phyloP scores from a whole-genome alignment of 192 early-diverging fungal species.

The Coemansia aciculifera region DNA sequence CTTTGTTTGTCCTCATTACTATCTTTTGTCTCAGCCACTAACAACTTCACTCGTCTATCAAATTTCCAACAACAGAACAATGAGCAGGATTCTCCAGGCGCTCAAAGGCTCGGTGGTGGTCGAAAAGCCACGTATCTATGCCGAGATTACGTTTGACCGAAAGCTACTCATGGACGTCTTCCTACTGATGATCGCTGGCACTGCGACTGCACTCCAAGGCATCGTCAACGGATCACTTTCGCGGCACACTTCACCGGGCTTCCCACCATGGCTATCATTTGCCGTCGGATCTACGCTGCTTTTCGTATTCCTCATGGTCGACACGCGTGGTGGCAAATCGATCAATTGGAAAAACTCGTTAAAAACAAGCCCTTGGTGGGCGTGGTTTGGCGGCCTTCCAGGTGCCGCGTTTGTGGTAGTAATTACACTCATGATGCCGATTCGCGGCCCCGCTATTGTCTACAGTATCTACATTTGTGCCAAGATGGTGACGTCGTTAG shows the following conservation, averaged over 20 bases:
- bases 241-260: constrained; percentile 17
- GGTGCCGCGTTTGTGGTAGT: constrained; percentile 28
- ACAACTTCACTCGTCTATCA: not conserved
- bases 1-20: not conserved
- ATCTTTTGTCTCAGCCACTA: not conserved
- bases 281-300: constrained; percentile 18
- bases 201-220: constrained; percentile 20
- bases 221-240: constrained; percentile 32
- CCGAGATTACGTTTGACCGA: constrained; percentile 21
- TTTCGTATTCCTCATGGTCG: constrained; percentile 29
- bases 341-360: constrained; percentile 29
- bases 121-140: constrained; percentile 33
- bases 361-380: constrained; percentile 32
- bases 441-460: constrained; percentile 21
- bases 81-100: constrained; percentile 30
- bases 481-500: constrained; percentile 24
- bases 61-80: not conserved
- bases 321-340: constrained; percentile 26
- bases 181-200: constrained; percentile 23
- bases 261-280: constrained; percentile 29
- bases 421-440: constrained; percentile 35
- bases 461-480: constrained; percentile 30
- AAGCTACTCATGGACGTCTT: constrained; percentile 25
- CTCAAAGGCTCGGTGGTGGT: constrained; percentile 22
- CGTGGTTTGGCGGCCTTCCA: constrained; percentile 27